These are phyloP conservation scores for Lactifluus echinatus DNA, from an alignment of 768 basidiomycete genomes.

Conservation along the genomic window DNA sequence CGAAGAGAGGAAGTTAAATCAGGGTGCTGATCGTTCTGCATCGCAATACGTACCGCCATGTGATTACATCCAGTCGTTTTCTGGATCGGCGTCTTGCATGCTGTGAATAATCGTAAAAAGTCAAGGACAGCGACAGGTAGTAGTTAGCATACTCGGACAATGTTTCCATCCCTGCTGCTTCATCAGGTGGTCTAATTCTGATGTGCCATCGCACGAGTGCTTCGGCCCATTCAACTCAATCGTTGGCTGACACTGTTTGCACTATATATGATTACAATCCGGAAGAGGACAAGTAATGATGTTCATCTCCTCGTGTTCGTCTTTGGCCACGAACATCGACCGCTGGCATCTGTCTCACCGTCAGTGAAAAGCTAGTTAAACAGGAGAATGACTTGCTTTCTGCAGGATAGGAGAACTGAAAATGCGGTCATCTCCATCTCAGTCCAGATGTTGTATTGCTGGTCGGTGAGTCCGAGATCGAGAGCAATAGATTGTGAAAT, in stretches of 20 bases:
- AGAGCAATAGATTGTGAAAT: slow-evolving; percentile 36
- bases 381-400: slow-evolving; percentile 29
- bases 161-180: slow-evolving; percentile 27
- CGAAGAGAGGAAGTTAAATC: not conserved
- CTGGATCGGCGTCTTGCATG: slow-evolving; percentile 41
- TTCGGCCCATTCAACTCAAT: slow-evolving; percentile 20
- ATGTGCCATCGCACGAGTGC: slow-evolving; percentile 29
- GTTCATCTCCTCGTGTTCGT: slow-evolving; percentile 22
- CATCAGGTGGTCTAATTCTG: no score
- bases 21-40: not conserved
- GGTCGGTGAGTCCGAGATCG: slow-evolving; percentile 37
- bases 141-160: slow-evolving; percentile 25
- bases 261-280: slow-evolving; percentile 27
- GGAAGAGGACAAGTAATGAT: slow-evolving; percentile 26
- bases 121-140: no score
- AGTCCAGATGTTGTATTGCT: slow-evolving; percentile 33
- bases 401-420: slow-evolving; percentile 41
- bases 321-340: slow-evolving; percentile 25
- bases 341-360: slow-evolving; percentile 16
- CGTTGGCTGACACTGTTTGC: slow-evolving; percentile 26
- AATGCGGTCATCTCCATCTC: slow-evolving; percentile 40
- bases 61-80: slow-evolving; percentile 50
- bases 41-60: slow-evolving; percentile 40
- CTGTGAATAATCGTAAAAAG: slow-evolving; percentile 20
- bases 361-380: no score